phyloP scores from a whole-genome alignment of 805 yeast genomes.

The Saccharomycopsis sp. region DNA sequence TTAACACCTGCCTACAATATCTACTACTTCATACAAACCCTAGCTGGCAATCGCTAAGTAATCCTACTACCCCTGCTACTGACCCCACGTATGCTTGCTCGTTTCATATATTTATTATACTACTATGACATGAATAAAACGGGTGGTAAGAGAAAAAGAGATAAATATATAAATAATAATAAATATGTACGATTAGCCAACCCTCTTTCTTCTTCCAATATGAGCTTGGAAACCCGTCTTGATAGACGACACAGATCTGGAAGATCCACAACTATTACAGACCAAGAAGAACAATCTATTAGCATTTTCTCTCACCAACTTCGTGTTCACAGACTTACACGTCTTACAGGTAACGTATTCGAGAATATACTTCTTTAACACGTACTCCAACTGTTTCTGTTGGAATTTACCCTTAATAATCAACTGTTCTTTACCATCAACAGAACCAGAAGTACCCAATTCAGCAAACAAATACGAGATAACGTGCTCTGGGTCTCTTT shows the following conservation, averaged over 20 bases:
- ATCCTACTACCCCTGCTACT: no score
- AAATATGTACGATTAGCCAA: constrained; percentile 2
- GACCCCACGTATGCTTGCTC: no score
- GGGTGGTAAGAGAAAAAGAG: no score
- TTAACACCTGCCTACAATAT: no score
- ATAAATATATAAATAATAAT: not conserved
- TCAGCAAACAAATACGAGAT: constrained; percentile 96
- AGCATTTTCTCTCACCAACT: constrained; percentile 87
- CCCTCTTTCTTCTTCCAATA: constrained; percentile 79
- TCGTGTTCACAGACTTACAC: constrained; percentile 96
- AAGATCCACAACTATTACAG: constrained; percentile 96
- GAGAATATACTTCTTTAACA: constrained; percentile 89
- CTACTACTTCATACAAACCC: no score
- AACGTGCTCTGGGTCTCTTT: constrained; percentile 94
- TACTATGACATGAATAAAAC: no score
- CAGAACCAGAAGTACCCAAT: constrained; percentile 98
- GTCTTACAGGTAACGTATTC: constrained; percentile 99
- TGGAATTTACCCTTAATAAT: constrained; percentile 97
- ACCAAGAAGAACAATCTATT: constrained; percentile 96
- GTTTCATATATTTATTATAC: no score
- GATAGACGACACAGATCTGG: constrained; percentile 93
- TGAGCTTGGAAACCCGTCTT: constrained; percentile 99
- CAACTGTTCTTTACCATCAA: constrained; percentile 95
- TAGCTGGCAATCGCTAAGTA: no score
- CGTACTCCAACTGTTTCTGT: constrained; percentile 95